Evolutionary conservation across 768 basidiomycete species (phyloP).

Genomic region (Panellus pusillus): DNA sequence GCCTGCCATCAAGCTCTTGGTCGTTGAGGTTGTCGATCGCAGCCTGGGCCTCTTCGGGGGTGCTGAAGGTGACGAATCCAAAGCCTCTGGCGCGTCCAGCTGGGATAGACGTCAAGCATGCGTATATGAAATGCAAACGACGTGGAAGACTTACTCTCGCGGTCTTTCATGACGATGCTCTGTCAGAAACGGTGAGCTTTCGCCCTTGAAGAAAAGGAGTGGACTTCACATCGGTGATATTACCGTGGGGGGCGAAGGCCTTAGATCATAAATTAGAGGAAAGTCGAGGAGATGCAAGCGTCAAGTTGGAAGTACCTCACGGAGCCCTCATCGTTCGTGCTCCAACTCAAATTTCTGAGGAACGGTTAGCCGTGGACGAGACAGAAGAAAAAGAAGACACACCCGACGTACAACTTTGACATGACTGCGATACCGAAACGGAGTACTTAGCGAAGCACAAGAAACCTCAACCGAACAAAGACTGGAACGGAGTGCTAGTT

Average conservation of each 20-base stretch:
- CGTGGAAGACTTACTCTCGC: conserved; percentile 1
- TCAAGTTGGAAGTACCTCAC: background rate
- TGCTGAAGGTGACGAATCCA: conserved; percentile 13
- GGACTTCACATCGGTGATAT: conserved; percentile 3
- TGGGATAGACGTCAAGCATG: background rate
- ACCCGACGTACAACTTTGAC: conserved; percentile 19
- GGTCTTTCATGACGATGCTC: conserved; percentile 16
- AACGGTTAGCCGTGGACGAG: conserved; percentile 22
- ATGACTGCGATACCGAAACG: background rate
- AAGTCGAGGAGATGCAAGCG: background rate
- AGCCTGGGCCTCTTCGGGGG: conserved; percentile 8
- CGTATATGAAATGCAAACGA: background rate
- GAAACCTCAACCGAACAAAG: too few relatives aligned
- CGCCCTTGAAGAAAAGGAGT: background rate
- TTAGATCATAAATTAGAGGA: background rate
- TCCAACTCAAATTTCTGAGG: conserved; percentile 23
- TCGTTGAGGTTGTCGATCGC: conserved; percentile 15
- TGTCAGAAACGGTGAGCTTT: background rate
- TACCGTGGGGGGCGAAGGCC: conserved; percentile 13
- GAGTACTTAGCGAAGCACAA: too few relatives aligned
- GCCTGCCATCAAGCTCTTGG: conserved; percentile 16
- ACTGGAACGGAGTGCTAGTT: too few relatives aligned
- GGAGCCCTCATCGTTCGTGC: conserved; percentile 13
- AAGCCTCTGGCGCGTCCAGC: conserved; percentile 15
- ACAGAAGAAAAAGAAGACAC: conserved; percentile 3